Evolutionary conservation across 257 asterid species (phyloP).

Genomic region (Thymus quinquecostatus): DNA sequence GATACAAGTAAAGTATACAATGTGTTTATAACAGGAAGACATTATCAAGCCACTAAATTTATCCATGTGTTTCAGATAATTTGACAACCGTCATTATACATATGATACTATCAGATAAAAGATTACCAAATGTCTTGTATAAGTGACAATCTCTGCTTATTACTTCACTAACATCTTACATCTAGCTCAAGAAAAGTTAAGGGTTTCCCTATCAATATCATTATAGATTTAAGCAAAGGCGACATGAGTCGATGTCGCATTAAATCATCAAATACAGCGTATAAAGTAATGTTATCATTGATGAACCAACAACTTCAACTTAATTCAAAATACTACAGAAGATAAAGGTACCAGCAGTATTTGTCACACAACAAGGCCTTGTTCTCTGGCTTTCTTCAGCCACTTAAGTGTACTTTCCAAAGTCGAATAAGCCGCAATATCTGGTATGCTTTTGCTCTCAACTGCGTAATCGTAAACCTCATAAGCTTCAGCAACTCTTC

Average conservation of each 20-base stretch:
- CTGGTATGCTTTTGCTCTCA: conserved; percentile 87
- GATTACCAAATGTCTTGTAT: background rate
- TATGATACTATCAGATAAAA: background rate
- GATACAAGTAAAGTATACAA: no score
- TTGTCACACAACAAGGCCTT: conserved; percentile 61
- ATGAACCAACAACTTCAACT: conserved; percentile 7
- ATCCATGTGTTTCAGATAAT: background rate
- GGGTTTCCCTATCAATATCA: conserved; percentile 2
- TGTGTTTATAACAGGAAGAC: no score
- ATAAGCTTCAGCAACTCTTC: conserved; percentile 85
- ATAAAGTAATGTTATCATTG: conserved; percentile 11
- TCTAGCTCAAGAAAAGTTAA: background rate
- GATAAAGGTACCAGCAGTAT: conserved; percentile 30
- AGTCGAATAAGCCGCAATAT: conserved; percentile 78
- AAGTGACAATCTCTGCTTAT: conserved; percentile 1
- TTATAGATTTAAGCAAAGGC: background rate
- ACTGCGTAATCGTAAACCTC: conserved; percentile 88
- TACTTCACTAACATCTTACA: conserved; percentile 17
- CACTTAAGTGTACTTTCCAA: conserved; percentile 81
- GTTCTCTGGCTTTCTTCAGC: conserved; percentile 84
- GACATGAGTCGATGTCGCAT: background rate
- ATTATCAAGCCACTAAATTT: background rate
- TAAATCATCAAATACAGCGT: conserved; percentile 13
- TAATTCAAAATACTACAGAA: conserved; percentile 20
- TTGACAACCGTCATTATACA: background rate